Evolutionary conservation across 768 basidiomycete genomes (phyloP).

Genomic region (Phaeotremella fagi): DNA sequence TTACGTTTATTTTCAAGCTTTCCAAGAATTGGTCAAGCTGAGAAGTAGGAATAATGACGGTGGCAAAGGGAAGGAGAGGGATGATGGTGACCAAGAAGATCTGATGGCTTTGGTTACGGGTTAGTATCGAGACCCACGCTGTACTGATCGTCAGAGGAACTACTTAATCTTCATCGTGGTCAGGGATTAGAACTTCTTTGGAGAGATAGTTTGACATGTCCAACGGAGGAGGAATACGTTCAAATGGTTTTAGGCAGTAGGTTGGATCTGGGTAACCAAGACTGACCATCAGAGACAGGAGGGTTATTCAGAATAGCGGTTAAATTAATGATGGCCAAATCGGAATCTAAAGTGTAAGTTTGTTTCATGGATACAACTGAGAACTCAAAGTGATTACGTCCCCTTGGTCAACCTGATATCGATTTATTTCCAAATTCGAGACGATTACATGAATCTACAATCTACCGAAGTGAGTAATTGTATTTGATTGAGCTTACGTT

Average conservation of each 20-base stretch:
- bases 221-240: conserved; percentile 90
- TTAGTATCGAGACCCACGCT: conserved; percentile 48
- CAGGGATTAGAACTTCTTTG: conserved; percentile 93
- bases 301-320: conserved; percentile 86
- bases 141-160: conserved; percentile 53
- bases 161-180: conserved; percentile 84
- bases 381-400: conserved; percentile 67
- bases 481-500: not conserved
- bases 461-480: conserved; percentile 63
- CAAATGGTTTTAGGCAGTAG: conserved; percentile 94
- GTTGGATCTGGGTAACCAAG: conserved; percentile 14
- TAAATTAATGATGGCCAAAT: conserved; percentile 88
- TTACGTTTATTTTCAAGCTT: conserved; percentile 93
- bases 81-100: conserved; percentile 45
- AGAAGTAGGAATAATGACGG: conserved; percentile 25
- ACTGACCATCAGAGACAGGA: conserved; percentile 68
- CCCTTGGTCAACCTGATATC: conserved; percentile 91
- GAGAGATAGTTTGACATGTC: conserved; percentile 85
- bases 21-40: conserved; percentile 70
- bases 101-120: conserved; percentile 72
- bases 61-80: conserved; percentile 18
- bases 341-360: conserved; percentile 48
- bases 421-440: conserved; percentile 93
- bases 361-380: not conserved
- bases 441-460: conserved; percentile 93